A percentile compares a stretch with the other conserved stretches of the same genome.
Conservation (phyloP, 2,329 filamentous ascomycete species). For the Cordyceps fumosorosea region DNA sequence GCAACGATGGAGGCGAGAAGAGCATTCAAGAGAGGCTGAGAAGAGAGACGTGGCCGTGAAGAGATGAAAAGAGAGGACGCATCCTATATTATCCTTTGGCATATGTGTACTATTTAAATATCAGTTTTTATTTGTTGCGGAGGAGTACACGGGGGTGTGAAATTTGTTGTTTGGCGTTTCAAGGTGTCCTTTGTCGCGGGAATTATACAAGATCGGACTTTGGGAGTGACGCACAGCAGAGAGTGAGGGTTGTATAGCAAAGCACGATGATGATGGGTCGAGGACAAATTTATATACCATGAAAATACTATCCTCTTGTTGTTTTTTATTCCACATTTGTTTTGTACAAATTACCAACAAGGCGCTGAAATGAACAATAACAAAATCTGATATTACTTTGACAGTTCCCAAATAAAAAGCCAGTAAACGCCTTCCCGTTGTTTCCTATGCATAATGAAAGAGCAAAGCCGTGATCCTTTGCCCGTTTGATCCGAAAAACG, state of each 20-base stretch:
- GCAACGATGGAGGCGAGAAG: constrained; percentile 36
- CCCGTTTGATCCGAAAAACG: not conserved
- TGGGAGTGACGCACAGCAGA: constrained; percentile 14
- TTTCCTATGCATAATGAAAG: not conserved
- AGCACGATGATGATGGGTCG: constrained; percentile 17
- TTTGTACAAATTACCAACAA: not conserved
- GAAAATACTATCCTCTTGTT: not conserved
- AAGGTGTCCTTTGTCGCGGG: constrained; percentile 7
- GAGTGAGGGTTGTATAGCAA: constrained; percentile 24
- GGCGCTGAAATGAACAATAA: not conserved
- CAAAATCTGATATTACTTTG: not conserved
- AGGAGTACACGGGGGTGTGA: not conserved
- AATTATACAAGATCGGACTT: not conserved
- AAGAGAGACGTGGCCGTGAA: no score
- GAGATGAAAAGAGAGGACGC: constrained; percentile 12
- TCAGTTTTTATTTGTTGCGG: constrained; percentile 1
- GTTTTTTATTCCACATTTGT: not conserved
- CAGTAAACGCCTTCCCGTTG: not conserved
- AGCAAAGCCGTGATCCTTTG: not conserved
- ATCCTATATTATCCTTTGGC: constrained; percentile 12
- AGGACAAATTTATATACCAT: constrained; percentile 19
- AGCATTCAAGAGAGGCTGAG: constrained; percentile 26
- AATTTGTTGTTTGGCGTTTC: not conserved
- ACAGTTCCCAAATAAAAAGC: not conserved
- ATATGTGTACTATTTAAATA: constrained; percentile 19